Conservation (phyloP, 2,329 filamentous ascomycete species). For the Alternaria triticimaculans region DNA sequence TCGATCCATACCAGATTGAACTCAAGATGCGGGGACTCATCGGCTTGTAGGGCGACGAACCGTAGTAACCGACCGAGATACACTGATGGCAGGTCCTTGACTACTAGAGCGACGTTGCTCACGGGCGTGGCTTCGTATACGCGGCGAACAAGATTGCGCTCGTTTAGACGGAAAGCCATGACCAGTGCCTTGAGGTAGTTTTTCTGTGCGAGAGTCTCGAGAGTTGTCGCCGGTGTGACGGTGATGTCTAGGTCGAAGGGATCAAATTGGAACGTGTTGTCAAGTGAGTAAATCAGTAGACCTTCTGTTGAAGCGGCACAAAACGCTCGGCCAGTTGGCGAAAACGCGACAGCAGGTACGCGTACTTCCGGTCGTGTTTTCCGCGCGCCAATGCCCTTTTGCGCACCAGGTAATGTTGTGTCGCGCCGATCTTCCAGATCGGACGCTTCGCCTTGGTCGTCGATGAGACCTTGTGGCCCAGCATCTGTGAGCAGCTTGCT, state of each 20-base stretch:
- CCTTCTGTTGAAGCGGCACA: conserved; percentile 96
- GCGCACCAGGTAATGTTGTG: conserved; percentile 80
- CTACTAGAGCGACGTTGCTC: conserved; percentile 75
- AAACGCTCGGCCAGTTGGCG: conserved; percentile 86
- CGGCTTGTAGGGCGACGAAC: conserved; percentile 85
- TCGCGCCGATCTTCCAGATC: conserved; percentile 87
- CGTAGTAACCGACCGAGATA: conserved; percentile 86
- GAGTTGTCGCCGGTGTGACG: conserved; percentile 78
- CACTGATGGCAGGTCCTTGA: conserved; percentile 78
- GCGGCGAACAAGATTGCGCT: conserved; percentile 77
- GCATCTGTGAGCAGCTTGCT: conserved; percentile 90
- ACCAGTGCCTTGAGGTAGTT: conserved; percentile 92
- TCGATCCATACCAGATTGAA: conserved; percentile 95
- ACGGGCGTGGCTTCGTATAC: conserved; percentile 86
- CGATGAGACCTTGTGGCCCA: conserved; percentile 82
- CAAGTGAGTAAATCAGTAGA: conserved; percentile 89
- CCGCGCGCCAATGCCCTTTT: conserved; percentile 84
- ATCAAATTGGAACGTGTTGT: conserved; percentile 84
- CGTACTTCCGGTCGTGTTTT: conserved; percentile 81
- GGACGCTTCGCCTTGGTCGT: conserved; percentile 85
- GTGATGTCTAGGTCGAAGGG: conserved; percentile 95
- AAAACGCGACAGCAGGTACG: conserved; percentile 84
- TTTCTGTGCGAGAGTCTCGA: conserved; percentile 73
- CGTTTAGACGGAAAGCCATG: conserved; percentile 97
- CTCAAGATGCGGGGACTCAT: conserved; percentile 91